A percentile compares a stretch with the other conserved stretches of the same genome.
Conservation (phyloP, 2,329 filamentous ascomycete species). For the Penicillium hordei region DNA sequence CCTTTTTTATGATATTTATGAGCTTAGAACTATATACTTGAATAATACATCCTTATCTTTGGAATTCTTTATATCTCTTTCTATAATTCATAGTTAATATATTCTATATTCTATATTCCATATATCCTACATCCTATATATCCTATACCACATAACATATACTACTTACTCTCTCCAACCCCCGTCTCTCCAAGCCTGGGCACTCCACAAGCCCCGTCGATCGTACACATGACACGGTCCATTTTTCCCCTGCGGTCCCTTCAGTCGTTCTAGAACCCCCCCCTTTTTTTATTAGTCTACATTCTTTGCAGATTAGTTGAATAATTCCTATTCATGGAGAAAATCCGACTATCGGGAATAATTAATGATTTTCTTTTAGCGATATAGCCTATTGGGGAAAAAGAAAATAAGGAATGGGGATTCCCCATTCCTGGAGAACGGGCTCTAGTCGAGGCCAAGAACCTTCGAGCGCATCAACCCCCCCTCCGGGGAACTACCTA, state of each 20-base stretch:
- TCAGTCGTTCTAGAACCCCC: conserved; percentile 24
- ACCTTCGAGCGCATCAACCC: conserved; percentile 16
- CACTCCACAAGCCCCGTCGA: conserved; percentile 20
- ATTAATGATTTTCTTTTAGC: conserved; percentile 8
- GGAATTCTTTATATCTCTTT: not conserved
- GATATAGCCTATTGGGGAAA: not conserved
- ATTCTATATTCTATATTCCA: not conserved
- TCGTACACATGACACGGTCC: conserved; percentile 29
- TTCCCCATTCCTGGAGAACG: conserved; percentile 10
- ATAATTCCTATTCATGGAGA: conserved; percentile 25
- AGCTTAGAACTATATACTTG: no score
- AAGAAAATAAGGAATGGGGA: not conserved
- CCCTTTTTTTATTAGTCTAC: conserved; percentile 12
- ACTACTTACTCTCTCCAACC: not conserved
- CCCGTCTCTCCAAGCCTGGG: conserved; percentile 7
- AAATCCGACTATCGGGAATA: conserved; percentile 16
- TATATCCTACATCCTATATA: not conserved
- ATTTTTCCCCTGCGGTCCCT: conserved; percentile 21
- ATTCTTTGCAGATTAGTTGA: conserved; percentile 13
- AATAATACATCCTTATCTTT: no score
- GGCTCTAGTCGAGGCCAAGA: conserved; percentile 25
- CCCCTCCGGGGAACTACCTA: conserved; percentile 3
- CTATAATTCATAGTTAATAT: not conserved
- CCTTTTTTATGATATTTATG: not conserved
- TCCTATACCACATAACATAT: not conserved